Evolutionary conservation across 805 yeast genomes (phyloP).

Genomic region (Candida loeiensis): DNA sequence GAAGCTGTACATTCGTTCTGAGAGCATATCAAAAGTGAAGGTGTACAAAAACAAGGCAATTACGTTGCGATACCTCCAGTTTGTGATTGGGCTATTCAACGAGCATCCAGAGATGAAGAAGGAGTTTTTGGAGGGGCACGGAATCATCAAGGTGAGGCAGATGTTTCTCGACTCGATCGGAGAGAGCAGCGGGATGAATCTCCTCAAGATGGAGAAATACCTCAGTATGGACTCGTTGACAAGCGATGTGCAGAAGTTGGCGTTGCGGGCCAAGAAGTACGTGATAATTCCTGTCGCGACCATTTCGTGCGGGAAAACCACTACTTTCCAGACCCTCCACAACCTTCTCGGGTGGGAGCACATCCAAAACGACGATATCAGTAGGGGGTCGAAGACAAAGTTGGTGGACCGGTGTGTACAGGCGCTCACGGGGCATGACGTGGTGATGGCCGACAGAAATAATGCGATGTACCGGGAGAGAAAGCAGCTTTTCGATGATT

Average conservation of each 20-base stretch:
- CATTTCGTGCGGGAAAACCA: constrained; percentile 93
- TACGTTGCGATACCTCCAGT: constrained; percentile 53
- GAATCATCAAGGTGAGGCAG: constrained; percentile 72
- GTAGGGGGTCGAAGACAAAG: constrained; percentile 43
- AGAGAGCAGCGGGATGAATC: constrained; percentile 53
- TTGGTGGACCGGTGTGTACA: constrained; percentile 47
- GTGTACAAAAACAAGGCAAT: constrained; percentile 21
- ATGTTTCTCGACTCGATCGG: constrained; percentile 47
- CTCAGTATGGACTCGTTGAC: constrained; percentile 11
- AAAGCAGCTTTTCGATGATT: constrained; percentile 54
- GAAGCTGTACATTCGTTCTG: constrained; percentile 42
- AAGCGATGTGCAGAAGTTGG: constrained; percentile 19
- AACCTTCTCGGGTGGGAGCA: constrained; percentile 61
- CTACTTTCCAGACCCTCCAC: constrained; percentile 60
- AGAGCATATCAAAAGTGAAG: constrained; percentile 1
- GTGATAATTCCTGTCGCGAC: constrained; percentile 82
- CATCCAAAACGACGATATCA: constrained; percentile 76
- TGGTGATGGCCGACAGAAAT: constrained; percentile 77
- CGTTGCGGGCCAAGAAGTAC: constrained; percentile 8
- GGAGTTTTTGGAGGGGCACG: constrained; percentile 53
- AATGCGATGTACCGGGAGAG: constrained; percentile 75
- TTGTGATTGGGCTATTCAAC: constrained; percentile 54
- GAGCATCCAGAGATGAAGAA: constrained; percentile 44
- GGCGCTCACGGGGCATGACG: constrained; percentile 30
- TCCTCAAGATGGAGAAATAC: constrained; percentile 46